Evolutionary conservation across 495 filamentous ascomycete species (phyloP).

Genomic region (Talaromyces nanjingensis): DNA sequence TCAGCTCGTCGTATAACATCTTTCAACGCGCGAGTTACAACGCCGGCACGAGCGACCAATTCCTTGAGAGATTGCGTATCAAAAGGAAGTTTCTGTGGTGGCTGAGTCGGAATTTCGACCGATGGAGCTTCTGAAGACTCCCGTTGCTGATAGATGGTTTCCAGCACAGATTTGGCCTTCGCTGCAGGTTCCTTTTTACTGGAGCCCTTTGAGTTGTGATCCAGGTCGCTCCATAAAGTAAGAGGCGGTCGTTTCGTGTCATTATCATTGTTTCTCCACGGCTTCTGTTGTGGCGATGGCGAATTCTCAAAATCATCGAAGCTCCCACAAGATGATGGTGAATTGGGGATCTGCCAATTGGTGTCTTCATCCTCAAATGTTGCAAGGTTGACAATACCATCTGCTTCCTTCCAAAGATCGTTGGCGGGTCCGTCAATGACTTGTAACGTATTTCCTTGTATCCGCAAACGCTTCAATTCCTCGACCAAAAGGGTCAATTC

Average conservation of each 20-base stretch:
- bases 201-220: conserved; percentile 18
- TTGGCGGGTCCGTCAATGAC: conserved; percentile 55
- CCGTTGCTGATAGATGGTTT: conserved; percentile 69
- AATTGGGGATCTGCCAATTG: conserved; percentile 38
- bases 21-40: conserved; percentile 63
- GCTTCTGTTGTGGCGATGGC: conserved; percentile 26
- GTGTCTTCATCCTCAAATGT: conserved; percentile 73
- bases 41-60: conserved; percentile 75
- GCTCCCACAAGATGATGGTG: conserved; percentile 46
- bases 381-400: conserved; percentile 79
- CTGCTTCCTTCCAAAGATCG: conserved; percentile 75
- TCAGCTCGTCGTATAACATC: conserved; percentile 77
- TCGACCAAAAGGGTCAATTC: conserved; percentile 79
- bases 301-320: conserved; percentile 58
- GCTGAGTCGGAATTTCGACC: conserved; percentile 31
- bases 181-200: conserved; percentile 44
- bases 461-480: conserved; percentile 63
- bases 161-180: conserved; percentile 72
- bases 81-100: conserved; percentile 76
- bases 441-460: conserved; percentile 56
- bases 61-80: conserved; percentile 85
- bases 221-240: conserved; percentile 16
- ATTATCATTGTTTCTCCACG: conserved; percentile 29
- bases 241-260: conserved; percentile 27
- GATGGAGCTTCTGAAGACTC: conserved; percentile 42